Conservation (phyloP, 495 filamentous ascomycete genomes). For the Neurospora sp. region DNA sequence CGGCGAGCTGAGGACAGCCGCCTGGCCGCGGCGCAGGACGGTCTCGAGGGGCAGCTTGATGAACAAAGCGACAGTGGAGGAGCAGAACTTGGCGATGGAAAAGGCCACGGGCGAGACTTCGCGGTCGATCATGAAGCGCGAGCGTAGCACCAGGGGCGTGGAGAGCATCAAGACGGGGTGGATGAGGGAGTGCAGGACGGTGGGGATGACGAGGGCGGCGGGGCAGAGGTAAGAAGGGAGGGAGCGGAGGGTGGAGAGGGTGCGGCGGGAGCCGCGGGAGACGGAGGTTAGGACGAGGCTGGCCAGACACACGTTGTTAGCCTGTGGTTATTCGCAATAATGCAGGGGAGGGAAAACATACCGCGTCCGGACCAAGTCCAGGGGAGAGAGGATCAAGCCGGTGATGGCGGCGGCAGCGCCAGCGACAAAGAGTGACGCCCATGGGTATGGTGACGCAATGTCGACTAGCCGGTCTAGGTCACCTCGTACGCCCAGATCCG, state of each 20-base stretch:
- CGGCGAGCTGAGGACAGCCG: conserved; percentile 44
- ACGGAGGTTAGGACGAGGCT: conserved; percentile 73
- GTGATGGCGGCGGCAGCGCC: conserved; percentile 74
- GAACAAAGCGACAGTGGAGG: conserved; percentile 67
- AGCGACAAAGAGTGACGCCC: conserved; percentile 64
- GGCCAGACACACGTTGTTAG: conserved; percentile 4
- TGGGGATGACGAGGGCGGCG: conserved; percentile 59
- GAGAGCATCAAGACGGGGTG: conserved; percentile 70
- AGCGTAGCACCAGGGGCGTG: conserved; percentile 71
- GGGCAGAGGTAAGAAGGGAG: conserved; percentile 72
- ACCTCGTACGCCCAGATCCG: conserved; percentile 58
- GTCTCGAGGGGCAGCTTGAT: conserved; percentile 86
- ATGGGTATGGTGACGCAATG: conserved; percentile 61
- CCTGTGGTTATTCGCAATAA: not conserved
- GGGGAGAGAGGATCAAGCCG: conserved; percentile 67
- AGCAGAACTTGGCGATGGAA: conserved; percentile 65
- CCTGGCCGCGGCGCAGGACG: conserved; percentile 78
- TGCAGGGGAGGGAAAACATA: conserved; percentile 15
- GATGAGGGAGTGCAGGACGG: conserved; percentile 74
- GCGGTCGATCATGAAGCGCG: conserved; percentile 68
- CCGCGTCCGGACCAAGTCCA: conserved; percentile 84
- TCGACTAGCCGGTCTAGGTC: conserved; percentile 40
- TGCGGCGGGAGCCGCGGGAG: conserved; percentile 58
- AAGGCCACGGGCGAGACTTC: conserved; percentile 71
- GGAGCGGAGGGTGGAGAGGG: conserved; percentile 60